Evolutionary conservation across 2,329 filamentous ascomycete species (phyloP), one percentile per base, ranked within the genome.

Genomic region (Xylariaceae sp.): DNA sequence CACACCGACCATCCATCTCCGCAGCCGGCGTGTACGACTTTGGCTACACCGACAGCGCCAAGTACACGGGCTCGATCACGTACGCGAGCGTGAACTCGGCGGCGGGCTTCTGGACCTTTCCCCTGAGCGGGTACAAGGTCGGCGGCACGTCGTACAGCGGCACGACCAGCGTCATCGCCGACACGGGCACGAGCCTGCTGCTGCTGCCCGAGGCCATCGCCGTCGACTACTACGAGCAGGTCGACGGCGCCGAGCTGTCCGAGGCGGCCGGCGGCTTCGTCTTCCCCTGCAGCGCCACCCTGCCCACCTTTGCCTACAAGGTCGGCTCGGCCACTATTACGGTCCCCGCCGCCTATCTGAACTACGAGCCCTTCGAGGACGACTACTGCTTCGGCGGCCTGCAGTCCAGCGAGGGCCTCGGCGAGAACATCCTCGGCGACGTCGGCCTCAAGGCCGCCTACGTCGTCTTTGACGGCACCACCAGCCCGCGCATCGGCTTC

Each of bases 41-140:
- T 44, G 82, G 81, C 13, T 81, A 67, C 55, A 77, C 86, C 47
- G 80, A 85, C 48, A 79, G 43, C 66, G 71, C 17, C 67, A 72
- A 1, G 64, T 82, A 29, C 65, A 60, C 36, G 61, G 64, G 5
- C 68, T 69, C 3, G 2, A 70, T 80, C 24, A 56, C 64, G 43
- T 85, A 78, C 59, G 70, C 75, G 1, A 62, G 68, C 10, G 59
- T 86, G 32, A 75, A 84, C 56, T 76, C 70, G 36, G 70, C 66
- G 1, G 57, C 75, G 37, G 81, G 81, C 16, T 83, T 82, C 61
- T 87, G 80, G 82, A 63, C 70, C 56, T 75, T 85, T 50, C 51
- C 64, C 7, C 81, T 76, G 2, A 58, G 65, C 8, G 71, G 68
- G 1, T 68, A 69, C 18, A 65, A 64, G 1, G 60, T 86, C 40